Evolutionary conservation across 768 basidiomycete genomes (phyloP).

Genomic region (Lentinula sp.): DNA sequence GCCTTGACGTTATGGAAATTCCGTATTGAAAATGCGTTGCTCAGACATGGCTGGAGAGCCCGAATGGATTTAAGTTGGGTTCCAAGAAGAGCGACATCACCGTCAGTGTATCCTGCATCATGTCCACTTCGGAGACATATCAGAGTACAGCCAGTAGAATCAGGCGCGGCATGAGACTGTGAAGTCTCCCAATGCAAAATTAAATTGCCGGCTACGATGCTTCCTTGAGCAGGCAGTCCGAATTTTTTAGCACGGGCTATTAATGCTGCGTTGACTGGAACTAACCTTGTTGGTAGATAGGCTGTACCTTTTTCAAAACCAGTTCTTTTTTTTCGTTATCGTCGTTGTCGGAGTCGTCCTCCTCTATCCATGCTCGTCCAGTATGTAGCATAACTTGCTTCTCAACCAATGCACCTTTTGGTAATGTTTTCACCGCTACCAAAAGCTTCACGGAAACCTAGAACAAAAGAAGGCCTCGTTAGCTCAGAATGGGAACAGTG

Average conservation of each 20-base stretch:
- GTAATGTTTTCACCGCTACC: slow-evolving; percentile 55
- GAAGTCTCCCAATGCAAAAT: slow-evolving; percentile 44
- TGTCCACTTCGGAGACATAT: slow-evolving; percentile 36
- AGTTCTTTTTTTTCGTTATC: slow-evolving; percentile 23
- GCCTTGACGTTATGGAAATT: slow-evolving; percentile 26
- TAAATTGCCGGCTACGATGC: slow-evolving; percentile 11
- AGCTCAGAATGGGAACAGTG: neutral
- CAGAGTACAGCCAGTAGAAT: slow-evolving; percentile 30
- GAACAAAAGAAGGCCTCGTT: neutral
- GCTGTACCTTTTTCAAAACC: slow-evolving; percentile 24
- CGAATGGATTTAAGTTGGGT: neutral
- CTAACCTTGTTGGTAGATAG: slow-evolving; percentile 36
- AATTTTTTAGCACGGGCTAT: neutral
- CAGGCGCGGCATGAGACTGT: slow-evolving; percentile 29
- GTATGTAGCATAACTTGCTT: slow-evolving; percentile 74
- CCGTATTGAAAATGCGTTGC: slow-evolving; percentile 33
- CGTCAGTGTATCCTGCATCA: slow-evolving; percentile 15
- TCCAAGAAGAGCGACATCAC: neutral
- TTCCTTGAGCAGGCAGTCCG: slow-evolving; percentile 3
- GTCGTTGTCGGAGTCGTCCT: slow-evolving; percentile 27
- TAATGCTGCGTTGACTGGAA: neutral
- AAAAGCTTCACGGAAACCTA: slow-evolving; percentile 44
- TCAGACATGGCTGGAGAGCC: neutral
- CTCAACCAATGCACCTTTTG: slow-evolving; percentile 68
- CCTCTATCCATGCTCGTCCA: slow-evolving; percentile 46